Percentiles rank a stretch among this genome's conserved stretches.
These are phyloP conservation scores for Saccharomyces hybrid DNA, from an alignment of 1,139 yeast genomes.

Conservation along the genomic window DNA sequence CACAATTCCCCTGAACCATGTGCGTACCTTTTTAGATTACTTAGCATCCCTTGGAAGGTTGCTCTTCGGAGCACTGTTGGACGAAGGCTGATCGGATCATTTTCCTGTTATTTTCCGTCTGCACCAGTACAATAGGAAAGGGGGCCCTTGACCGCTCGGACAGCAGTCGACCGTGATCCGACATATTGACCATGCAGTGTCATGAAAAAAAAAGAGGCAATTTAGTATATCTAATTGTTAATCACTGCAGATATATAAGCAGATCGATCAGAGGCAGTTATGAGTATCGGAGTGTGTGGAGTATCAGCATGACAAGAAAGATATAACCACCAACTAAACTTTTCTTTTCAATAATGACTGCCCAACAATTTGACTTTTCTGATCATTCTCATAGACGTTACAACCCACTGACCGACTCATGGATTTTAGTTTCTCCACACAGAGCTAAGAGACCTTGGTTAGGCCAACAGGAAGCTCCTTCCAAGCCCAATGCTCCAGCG, in stretches of 20 bases:
- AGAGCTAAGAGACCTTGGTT: constrained; percentile 78
- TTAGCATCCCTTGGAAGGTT: neutral
- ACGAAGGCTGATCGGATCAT: neutral
- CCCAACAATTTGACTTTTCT: constrained; percentile 40
- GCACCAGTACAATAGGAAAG: neutral
- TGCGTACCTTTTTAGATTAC: neutral
- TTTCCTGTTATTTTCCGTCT: neutral
- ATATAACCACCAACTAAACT: constrained; percentile 4
- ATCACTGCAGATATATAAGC: neutral
- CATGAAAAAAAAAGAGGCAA: neutral
- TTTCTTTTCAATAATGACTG: constrained; percentile 9
- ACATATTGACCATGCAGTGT: neutral
- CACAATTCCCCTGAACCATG: neutral
- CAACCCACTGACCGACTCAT: constrained; percentile 56
- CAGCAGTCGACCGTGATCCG: neutral
- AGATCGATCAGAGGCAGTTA: neutral
- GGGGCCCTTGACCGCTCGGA: neutral
- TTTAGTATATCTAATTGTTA: neutral
- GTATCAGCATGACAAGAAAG: neutral
- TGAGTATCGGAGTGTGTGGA: neutral
- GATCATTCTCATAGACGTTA: constrained; percentile 60
- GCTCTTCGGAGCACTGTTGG: neutral
- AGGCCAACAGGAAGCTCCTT: constrained; percentile 57
- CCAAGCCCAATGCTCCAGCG: constrained; percentile 40
- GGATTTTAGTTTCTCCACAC: constrained; percentile 71